Base-by-base conservation (phyloP, 345 rosid genomes). In the Lumnitzera littorea region DNA sequence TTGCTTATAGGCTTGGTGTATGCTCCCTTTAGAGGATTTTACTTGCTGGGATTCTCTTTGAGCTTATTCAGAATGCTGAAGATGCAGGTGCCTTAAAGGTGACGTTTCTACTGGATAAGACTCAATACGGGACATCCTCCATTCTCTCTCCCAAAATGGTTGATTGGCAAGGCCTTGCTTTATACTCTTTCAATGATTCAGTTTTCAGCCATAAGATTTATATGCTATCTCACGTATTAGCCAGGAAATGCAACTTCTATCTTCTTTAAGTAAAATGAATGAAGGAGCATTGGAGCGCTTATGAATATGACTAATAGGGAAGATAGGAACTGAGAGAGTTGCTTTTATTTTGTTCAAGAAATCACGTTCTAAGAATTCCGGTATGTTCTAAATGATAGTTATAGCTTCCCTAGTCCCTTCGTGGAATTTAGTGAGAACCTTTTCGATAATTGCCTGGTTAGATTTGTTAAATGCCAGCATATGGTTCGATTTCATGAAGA, bases 101-200 rank as follows among this genome's bases (percentile, higher is more conserved):
- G 74, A 65, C 64, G 51, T 88, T 91, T 75, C 91, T 88, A 62
- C 76, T 91, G 78, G 98, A 91, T 74, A 91, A 73, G 74, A 88
- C 98, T 67, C 96, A 88, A 53, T 91, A 86, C 73, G 98, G 96
- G 60, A 83, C 91, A 62, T 91, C 98, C 70, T 91, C 96, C 50
- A 83, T 91, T 74, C 96, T 91, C 57, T 91, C 96, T 71, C 98
- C 96, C 58, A 91, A 86, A 76, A 91, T 91, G 96, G 96, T 86
- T 24, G 96, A 91, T 62, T 91, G 95, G 98, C 98, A 91, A 77
- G 98, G 98, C 67, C 95, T 96, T 73, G 98, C 98, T 20, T 70
- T 91, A 64, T 91, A 86, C 74, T 88, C 95, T 76, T 91, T 82
- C 80, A 91, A 88, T 81, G 82, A 91, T 72, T 86, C 98, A 50